A percentile compares a stretch with the other conserved stretches of the same genome.
phyloP scores from a whole-genome alignment of 2,329 filamentous ascomycete genomes.

The Colletotrichum simmondsii region DNA sequence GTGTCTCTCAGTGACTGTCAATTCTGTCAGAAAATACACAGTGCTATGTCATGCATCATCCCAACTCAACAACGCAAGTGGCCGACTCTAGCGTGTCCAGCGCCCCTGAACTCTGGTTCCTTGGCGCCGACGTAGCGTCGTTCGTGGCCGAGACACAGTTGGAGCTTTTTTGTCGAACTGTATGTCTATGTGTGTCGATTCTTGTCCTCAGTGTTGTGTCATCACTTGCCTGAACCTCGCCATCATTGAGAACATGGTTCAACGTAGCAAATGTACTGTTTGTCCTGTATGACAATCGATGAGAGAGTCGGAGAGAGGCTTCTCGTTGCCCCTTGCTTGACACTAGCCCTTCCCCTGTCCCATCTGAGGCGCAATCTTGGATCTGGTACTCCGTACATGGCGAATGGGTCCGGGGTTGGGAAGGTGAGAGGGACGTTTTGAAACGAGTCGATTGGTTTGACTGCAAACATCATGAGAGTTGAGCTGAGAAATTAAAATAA shows the following conservation, averaged over 20 bases:
- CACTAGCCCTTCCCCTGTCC: constrained; percentile 6
- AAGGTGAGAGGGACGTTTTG: constrained; percentile 14
- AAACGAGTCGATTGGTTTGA: constrained; percentile 5
- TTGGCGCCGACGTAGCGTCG: neutral
- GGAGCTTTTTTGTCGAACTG: neutral
- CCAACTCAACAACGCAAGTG: neutral
- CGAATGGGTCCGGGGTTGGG: constrained; percentile 24
- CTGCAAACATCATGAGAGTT: constrained; percentile 19
- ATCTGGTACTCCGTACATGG: constrained; percentile 1
- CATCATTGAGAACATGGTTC: neutral
- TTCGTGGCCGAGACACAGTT: neutral
- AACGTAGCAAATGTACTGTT: neutral
- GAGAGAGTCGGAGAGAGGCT: neutral
- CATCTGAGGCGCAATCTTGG: constrained; percentile 5
- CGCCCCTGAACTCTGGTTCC: neutral
- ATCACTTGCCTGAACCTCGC: neutral
- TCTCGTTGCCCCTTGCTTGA: neutral
- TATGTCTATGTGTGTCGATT: neutral
- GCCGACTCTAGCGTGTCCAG: neutral
- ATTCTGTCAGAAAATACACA: neutral
- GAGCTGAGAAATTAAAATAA: neutral
- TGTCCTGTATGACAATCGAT: neutral
- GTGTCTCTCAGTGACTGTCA: neutral
- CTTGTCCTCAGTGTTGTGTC: neutral
- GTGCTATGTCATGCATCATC: neutral